Evolutionary conservation across 164 flowering plant genomes (phyloP), one percentile per base, ranked within the genome.

Genomic region (Malania oleifera): DNA sequence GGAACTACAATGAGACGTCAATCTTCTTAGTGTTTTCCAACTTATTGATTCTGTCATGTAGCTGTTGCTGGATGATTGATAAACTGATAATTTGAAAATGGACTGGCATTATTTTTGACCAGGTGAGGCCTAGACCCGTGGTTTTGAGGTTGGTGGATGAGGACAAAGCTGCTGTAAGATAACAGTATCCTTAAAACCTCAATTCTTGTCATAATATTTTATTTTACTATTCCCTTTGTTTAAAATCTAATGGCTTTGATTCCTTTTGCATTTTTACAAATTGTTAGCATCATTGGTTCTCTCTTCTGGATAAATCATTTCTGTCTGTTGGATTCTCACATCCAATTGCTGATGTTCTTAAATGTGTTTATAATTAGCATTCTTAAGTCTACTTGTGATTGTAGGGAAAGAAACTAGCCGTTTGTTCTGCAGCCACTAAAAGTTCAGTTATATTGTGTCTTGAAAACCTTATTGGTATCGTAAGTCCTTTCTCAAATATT

Each of bases 381-480:
- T 28, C 22, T 54, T 50, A 46, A 12, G 28, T 19, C 39, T 23
- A 12, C 44, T 58, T 17, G 49, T 3, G 60, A 12, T 54, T 75
- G 45, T 60, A 93, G 99, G 99, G 99, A 18, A 85, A 69, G 52
- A 79, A 76, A 62, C 65, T 93, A 41, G 89, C 97, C 50, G 97
- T 93, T 67, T 93, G 99, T 77, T 93, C 97, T 55, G 99, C 99
- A 52, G 97, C 97, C 54, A 93, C 99, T 56, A 93, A 93, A 74
- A 88, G 95, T 71, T 90, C 99, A 52, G 97, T 93, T 29, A 65
- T 93, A 55, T 80, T 93, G 0, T 90, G 97, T 69, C 92, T 93
- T 67, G 99, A 93, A 73, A 93, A 78, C 66, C 96, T 90, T 56
- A 77, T 90, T 56, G 99, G 95, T 65, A 61, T 78, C 31, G 99